Evolutionary conservation across 176 grass and related monocot genomes (phyloP).

Genomic region (Carex scoparia): DNA sequence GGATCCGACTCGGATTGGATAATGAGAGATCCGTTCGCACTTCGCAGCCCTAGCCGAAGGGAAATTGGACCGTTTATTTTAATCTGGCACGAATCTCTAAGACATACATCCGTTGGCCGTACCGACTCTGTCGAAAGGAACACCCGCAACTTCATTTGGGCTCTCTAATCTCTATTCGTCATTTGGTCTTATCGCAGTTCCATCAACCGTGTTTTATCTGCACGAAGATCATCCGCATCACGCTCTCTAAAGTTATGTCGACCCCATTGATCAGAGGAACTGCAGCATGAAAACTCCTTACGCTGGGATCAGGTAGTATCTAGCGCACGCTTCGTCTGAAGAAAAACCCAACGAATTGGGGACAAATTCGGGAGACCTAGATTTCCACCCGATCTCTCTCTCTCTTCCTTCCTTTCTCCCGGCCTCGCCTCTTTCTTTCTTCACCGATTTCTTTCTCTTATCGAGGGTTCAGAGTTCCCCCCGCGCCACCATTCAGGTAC

Average conservation of each 20-base stretch:
- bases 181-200: not conserved
- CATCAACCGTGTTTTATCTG: not conserved
- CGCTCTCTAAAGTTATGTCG: not conserved
- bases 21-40: too few species aligned
- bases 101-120: too few species aligned
- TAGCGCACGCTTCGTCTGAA: not conserved
- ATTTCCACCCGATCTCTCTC: conserved; percentile 7
- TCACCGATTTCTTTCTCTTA: not conserved
- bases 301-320: not conserved
- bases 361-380: conserved; percentile 26
- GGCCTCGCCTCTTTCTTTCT: conserved; percentile 11
- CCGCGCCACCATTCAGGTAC: conserved; percentile 6
- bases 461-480: not conserved
- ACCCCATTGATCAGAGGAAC: not conserved
- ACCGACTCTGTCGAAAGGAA: too few species aligned
- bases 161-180: not conserved
- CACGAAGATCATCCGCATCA: not conserved
- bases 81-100: too few species aligned
- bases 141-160: not conserved
- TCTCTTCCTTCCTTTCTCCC: conserved; percentile 16
- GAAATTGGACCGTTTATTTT: too few species aligned
- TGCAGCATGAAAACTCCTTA: not conserved
- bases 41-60: too few species aligned
- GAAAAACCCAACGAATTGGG: conserved; percentile 2
- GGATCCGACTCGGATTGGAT: too few species aligned